Base-by-base conservation (phyloP, 139 green algal genomes). In the Micractinium conductrix region DNA sequence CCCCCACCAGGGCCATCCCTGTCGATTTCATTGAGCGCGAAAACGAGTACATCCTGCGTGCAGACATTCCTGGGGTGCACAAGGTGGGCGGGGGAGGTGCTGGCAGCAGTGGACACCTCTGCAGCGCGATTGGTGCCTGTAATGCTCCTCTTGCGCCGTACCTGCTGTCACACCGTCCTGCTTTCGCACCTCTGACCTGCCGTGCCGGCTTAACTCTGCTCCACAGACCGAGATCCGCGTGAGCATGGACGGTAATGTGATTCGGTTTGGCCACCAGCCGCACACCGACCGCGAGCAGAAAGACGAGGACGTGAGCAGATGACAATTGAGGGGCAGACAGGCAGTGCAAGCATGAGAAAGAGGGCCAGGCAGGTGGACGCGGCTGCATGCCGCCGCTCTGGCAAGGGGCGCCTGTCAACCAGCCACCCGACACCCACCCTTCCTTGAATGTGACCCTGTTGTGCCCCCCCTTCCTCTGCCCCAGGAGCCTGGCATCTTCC, bases 11-110 rank as follows among this genome's bases (percentile, higher is more conserved):
- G 53, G 26, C 53, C 53, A 81, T 86, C 81, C 81, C 69, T 4
- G 69, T 86, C 8, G 81, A 86, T 33, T 83, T 86, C 35, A 80
- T 86, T 17, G 65, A 78, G 44, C 67, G 81, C 4, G 45, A 83
- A 4, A 74, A 40, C 35, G 81, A 86, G 70, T 86, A 60, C 37
- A 50, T 86, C 26, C 30, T 87, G 50, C 73, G 83, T 1, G 70
- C 71, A n/a, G 83, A 87, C 83, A 82, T 87, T 53, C 83, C 83
- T 1, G 83, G 83, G 17, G 83, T 87, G 78, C 68, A 87, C 69
- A 87, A 75, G 62, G 78, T 74, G 68, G 70, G 42, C 40, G 37
- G 21, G 70, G 1, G 42, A 1, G n/a, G 30, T 24, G 63, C 63
- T 70, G 63, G 26, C 30, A 38, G 26, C 62, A 24, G 19, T 38